Percentiles rank a stretch among this genome's conserved stretches.
Evolutionary conservation across 2,329 filamentous ascomycete genomes (phyloP).

Genomic region (Dryadomyces quercus-mongolicae): DNA sequence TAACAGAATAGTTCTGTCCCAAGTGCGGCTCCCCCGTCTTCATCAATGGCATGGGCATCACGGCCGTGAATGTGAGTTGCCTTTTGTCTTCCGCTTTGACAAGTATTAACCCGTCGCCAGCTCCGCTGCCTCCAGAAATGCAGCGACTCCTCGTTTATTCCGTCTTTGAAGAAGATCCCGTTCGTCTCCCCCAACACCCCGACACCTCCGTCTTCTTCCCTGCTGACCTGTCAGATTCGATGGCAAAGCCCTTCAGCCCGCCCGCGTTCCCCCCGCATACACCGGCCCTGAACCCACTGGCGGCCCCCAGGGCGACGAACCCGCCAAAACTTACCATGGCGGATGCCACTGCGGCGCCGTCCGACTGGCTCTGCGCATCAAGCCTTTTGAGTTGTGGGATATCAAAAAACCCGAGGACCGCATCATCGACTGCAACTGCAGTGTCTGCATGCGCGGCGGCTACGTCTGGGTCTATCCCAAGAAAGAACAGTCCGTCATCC

Average conservation of each 20-base stretch:
- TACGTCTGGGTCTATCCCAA: constrained; percentile 32
- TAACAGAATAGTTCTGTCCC: constrained; percentile 38
- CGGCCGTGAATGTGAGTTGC: constrained; percentile 25
- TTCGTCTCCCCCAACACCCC: constrained; percentile 21
- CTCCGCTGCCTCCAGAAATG: constrained; percentile 26
- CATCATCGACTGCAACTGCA: constrained; percentile 37
- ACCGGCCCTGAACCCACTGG: constrained; percentile 27
- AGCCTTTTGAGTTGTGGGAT: constrained; percentile 23
- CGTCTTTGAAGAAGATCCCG: constrained; percentile 23
- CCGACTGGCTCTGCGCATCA: constrained; percentile 26
- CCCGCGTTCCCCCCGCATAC: constrained; percentile 24
- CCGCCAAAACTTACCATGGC: constrained; percentile 31
- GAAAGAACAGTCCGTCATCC: constrained; percentile 25
- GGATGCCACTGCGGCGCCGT: constrained; percentile 42
- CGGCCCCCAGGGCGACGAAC: constrained; percentile 19
- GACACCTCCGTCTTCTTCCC: neutral
- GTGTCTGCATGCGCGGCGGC: constrained; percentile 32
- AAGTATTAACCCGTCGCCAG: constrained; percentile 15
- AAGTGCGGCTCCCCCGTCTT: constrained; percentile 34
- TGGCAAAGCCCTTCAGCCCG: constrained; percentile 19
- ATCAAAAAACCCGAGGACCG: constrained; percentile 10
- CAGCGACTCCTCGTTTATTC: neutral
- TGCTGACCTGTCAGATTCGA: constrained; percentile 21
- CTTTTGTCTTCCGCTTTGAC: neutral
- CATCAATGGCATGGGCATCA: constrained; percentile 13